Evolutionary conservation across 2,329 filamentous ascomycete species (phyloP).

Genomic region (Knufia petricola): DNA sequence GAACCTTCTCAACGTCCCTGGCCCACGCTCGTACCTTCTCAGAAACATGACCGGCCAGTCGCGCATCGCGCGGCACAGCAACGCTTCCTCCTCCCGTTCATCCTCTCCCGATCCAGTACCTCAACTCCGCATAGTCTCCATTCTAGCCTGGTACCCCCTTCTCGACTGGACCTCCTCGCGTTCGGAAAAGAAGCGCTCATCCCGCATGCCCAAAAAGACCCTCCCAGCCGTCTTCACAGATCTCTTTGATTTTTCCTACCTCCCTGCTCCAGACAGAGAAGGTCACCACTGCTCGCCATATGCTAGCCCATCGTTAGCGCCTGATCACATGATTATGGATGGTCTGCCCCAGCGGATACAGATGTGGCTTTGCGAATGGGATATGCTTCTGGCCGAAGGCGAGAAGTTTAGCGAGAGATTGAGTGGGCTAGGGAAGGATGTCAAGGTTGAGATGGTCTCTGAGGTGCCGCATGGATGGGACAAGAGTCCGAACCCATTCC

Average conservation of each 20-base stretch:
- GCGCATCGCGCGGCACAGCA: not conserved
- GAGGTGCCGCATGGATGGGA: constrained; percentile 41
- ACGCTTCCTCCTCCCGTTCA: constrained; percentile 6
- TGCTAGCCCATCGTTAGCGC: constrained; percentile 49
- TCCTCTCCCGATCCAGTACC: constrained; percentile 24
- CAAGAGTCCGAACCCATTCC: constrained; percentile 39
- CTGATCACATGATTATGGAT: constrained; percentile 42
- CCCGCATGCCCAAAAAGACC: constrained; percentile 42
- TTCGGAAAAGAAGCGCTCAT: constrained; percentile 48
- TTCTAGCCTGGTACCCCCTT: constrained; percentile 54
- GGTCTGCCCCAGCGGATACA: constrained; percentile 51
- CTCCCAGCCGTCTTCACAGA: constrained; percentile 39
- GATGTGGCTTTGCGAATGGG: constrained; percentile 55
- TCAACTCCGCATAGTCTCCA: constrained; percentile 43
- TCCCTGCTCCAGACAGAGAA: constrained; percentile 37
- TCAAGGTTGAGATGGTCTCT: constrained; percentile 38
- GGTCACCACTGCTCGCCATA: constrained; percentile 46
- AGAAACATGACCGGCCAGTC: constrained; percentile 4
- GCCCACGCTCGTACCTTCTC: constrained; percentile 5
- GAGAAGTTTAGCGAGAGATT: constrained; percentile 35
- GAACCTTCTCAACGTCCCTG: constrained; percentile 5
- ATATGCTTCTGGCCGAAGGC: constrained; percentile 56
- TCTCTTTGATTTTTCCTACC: constrained; percentile 41
- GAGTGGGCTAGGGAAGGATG: constrained; percentile 34
- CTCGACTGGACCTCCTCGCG: constrained; percentile 54